These are phyloP conservation scores for Trametes sanguinea DNA, from an alignment of 768 basidiomycete genomes.

Conservation along the genomic window DNA sequence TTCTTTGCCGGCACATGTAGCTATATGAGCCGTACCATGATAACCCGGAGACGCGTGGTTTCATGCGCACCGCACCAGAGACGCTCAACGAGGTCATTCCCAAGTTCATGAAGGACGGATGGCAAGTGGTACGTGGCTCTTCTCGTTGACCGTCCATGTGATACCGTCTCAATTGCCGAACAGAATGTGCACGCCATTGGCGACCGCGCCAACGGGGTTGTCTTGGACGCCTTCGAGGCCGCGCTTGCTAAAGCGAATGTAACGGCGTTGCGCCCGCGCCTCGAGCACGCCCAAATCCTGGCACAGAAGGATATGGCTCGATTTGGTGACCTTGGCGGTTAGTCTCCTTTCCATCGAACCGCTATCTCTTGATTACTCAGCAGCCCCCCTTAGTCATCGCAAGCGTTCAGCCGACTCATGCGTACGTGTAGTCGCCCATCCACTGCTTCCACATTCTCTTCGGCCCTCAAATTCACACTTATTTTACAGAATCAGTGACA, in stretches of 20 bases:
- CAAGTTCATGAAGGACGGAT: slow-evolving; percentile 74
- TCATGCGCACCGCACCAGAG: slow-evolving; percentile 71
- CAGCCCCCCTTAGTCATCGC: slow-evolving; percentile 66
- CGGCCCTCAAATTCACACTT: slow-evolving; percentile 7
- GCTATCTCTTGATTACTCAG: neutral
- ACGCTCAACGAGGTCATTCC: slow-evolving; percentile 64
- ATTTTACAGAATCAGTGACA: slow-evolving; percentile 66
- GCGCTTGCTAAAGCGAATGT: slow-evolving; percentile 63
- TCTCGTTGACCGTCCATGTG: neutral
- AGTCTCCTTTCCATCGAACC: slow-evolving; percentile 24
- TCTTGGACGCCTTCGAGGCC: slow-evolving; percentile 80
- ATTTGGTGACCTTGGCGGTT: slow-evolving; percentile 79
- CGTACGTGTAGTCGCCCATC: slow-evolving; percentile 46
- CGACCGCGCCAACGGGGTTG: slow-evolving; percentile 83
- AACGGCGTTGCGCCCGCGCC: slow-evolving; percentile 67
- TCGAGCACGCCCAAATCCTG: slow-evolving; percentile 93
- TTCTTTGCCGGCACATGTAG: slow-evolving; percentile 36
- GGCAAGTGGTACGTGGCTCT: slow-evolving; percentile 76
- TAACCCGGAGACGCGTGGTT: slow-evolving; percentile 72
- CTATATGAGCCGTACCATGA: slow-evolving; percentile 83
- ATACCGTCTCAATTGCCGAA: neutral
- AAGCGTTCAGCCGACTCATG: slow-evolving; percentile 89
- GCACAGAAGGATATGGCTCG: slow-evolving; percentile 73
- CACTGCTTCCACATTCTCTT: neutral
- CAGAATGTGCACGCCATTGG: slow-evolving; percentile 89